phyloP scores from a whole-genome alignment of 176 grass and related monocot species.

The Phragmites australis region DNA sequence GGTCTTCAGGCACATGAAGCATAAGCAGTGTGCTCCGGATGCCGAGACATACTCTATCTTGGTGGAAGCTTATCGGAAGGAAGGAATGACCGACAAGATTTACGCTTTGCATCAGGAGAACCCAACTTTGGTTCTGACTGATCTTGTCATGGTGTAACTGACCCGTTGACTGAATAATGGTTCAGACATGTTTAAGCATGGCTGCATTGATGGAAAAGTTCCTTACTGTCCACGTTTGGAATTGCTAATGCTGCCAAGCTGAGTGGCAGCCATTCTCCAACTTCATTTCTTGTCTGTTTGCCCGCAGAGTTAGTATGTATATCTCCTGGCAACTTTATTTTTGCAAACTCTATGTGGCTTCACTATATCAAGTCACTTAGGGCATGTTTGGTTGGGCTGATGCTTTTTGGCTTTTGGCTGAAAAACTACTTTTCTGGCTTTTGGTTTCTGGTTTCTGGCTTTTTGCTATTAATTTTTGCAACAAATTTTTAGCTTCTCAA shows the following conservation, averaged over 20 bases:
- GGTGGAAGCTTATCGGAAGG: constrained; percentile 78
- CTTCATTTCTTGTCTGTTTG: constrained; percentile 12
- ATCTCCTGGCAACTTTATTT: neutral
- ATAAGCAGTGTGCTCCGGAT: constrained; percentile 61
- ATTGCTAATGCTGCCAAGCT: neutral
- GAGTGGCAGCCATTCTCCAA: constrained; percentile 3
- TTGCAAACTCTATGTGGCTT: neutral
- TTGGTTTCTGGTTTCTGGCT: neutral
- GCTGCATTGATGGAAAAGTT: neutral
- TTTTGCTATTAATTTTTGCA: constrained; percentile 35
- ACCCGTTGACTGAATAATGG: neutral
- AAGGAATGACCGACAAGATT: constrained; percentile 96
- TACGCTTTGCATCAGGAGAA: constrained; percentile 74
- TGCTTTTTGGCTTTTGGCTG: too few relatives aligned
- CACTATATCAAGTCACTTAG: neutral
- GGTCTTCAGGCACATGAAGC: constrained; percentile 87
- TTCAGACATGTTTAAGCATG: neutral
- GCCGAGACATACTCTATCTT: constrained; percentile 61
- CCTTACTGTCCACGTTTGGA: neutral
- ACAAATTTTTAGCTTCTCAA: constrained; percentile 43
- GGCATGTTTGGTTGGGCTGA: neutral
- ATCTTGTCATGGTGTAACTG: constrained; percentile 49
- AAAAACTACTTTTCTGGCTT: neutral
- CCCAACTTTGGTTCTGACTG: constrained; percentile 41
- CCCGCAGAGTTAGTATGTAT: neutral